Percentiles rank a stretch among this genome's conserved stretches.
These are phyloP conservation scores for Clonostachys chloroleuca DNA, from an alignment of 2,329 filamentous ascomycete genomes.

Conservation along the genomic window DNA sequence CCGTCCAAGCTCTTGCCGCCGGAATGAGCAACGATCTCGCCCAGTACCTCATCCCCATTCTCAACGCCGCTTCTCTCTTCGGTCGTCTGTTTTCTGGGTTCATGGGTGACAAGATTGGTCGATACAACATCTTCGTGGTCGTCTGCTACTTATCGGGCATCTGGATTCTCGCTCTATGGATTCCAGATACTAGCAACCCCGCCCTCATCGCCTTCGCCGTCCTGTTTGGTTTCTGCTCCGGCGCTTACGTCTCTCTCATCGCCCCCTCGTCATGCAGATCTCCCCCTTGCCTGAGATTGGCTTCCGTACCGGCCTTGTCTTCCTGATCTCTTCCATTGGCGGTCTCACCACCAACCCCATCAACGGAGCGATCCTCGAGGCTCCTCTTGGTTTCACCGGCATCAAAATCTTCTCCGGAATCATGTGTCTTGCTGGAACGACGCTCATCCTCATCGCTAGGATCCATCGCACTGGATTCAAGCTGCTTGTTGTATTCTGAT, in stretches of 20 bases:
- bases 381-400: slow-evolving; percentile 18
- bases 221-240: slow-evolving; percentile 35
- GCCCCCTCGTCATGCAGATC: slow-evolving; percentile 41
- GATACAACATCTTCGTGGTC: slow-evolving; percentile 36
- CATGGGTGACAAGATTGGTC: slow-evolving; percentile 26
- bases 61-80: slow-evolving; percentile 30
- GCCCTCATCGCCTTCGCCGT: slow-evolving; percentile 30
- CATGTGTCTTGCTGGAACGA: slow-evolving; percentile 19
- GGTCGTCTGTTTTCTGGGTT: slow-evolving; percentile 25
- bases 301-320: slow-evolving; percentile 36
- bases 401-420: slow-evolving; percentile 29
- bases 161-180: slow-evolving; percentile 35
- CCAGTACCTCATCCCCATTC: slow-evolving; percentile 28
- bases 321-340: slow-evolving; percentile 49
- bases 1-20: slow-evolving; percentile 18
- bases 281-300: slow-evolving; percentile 48
- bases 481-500: not conserved
- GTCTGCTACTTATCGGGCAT: slow-evolving; percentile 35
- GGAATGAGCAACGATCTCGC: slow-evolving; percentile 18
- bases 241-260: slow-evolving; percentile 31
- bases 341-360: slow-evolving; percentile 55
- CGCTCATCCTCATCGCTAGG: not conserved
- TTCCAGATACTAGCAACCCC: slow-evolving; percentile 20
- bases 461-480: not conserved
- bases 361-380: slow-evolving; percentile 36